Percentiles rank a stretch among this genome's conserved stretches.
phyloP scores from a whole-genome alignment of 805 yeast genomes.

The Dipodascopsis tothii region DNA sequence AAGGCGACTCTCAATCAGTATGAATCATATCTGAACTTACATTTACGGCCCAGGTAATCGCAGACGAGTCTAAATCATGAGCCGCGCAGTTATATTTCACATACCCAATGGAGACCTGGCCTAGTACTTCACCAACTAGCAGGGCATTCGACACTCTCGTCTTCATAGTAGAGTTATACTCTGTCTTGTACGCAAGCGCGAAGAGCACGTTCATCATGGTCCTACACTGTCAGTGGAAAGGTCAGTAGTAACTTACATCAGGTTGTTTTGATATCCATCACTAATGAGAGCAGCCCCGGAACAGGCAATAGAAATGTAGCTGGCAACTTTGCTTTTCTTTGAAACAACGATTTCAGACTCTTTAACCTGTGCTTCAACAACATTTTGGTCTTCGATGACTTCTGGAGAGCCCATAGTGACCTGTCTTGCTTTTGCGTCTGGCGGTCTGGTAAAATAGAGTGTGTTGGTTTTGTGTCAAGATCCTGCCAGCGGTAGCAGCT shows the following conservation, averaged over 20 bases:
- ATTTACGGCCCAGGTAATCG: slow-evolving; percentile 18
- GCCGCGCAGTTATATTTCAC: slow-evolving; percentile 40
- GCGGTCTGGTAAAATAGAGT: no score
- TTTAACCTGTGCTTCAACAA: no score
- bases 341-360: no score
- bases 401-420: no score
- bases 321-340: no score
- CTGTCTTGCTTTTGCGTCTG: no score
- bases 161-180: slow-evolving; percentile 41
- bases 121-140: slow-evolving; percentile 61
- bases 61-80: slow-evolving; percentile 5
- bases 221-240: slow-evolving; percentile 3
- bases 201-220: slow-evolving; percentile 58
- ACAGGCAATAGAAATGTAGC: slow-evolving; percentile 51
- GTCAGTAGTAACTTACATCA: slow-evolving; percentile 37
- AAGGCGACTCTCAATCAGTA: slow-evolving; percentile 42
- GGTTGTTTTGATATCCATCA: slow-evolving; percentile 70
- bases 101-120: slow-evolving; percentile 59
- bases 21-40: neutral
- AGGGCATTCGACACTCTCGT: slow-evolving; percentile 65
- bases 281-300: slow-evolving; percentile 70
- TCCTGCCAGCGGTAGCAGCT: no score
- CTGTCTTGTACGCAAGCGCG: slow-evolving; percentile 40
- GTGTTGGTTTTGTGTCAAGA: no score
- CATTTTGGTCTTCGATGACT: no score